Evolutionary conservation across 2,329 filamentous ascomycete species (phyloP), one percentile per base, ranked within the genome.

Genomic region (Beauveria bassiana): DNA sequence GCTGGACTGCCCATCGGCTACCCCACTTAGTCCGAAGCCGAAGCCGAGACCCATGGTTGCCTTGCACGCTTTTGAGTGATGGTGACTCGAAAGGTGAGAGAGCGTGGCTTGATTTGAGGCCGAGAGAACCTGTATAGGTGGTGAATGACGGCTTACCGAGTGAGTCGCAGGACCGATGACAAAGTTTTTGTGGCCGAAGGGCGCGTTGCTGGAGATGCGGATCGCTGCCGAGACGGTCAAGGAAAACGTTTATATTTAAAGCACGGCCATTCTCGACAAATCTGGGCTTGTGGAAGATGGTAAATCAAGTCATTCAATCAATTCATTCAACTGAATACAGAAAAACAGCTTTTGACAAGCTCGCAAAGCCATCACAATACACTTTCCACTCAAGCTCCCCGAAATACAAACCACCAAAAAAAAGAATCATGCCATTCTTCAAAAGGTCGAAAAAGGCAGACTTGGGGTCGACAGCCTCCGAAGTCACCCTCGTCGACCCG

Each of bases 11-110:
- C 52, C 2, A 18, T 12, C 31, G 16, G 20, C 18, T 4, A 12
- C 46, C 57, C 57, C 57, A 45, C 57, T 14, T 14, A 59, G 24
- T 59, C 57, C 57, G 57, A 59, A 52, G 57, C 57, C 57, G 57
- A 59, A 45, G 57, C 57, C 57, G 57, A 59, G 12, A 34, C 7
- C 7, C 24, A 24, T 14, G 46, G 5, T 7, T 24, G 31, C n/a
- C 7, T n/a, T 24, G 16, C 14, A 14, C 34, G 34, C 34, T 38
- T 38, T 34, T 22, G 8, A 1, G 5, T 20, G 31, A 34, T 58
- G 46, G 45, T 58, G 55, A 58, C 55, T 50, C 46, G n/a, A 58
- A 49, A 16, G 16, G 18, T 8, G 18, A 34, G 2, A 1, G 47
- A 20, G 24, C 18, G 22, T 43, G 54, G 55, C 28, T 28, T 28